phyloP scores from a whole-genome alignment of 148 eudicot genomes.

The Chenopodium album region DNA sequence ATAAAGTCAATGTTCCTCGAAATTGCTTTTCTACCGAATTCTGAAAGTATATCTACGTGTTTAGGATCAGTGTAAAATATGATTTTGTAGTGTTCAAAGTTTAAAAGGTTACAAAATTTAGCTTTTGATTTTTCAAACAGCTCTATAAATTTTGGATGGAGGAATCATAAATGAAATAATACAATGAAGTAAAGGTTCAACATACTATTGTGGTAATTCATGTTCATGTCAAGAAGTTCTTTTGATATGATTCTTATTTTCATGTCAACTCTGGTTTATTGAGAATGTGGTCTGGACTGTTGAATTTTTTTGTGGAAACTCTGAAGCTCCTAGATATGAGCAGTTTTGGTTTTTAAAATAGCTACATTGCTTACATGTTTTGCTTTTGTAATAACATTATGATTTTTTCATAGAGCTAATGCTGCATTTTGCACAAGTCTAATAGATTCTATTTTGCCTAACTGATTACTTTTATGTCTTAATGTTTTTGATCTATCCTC shows the following conservation, averaged over 20 bases:
- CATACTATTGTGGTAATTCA: background rate
- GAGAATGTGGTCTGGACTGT: background rate
- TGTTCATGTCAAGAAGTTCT: background rate
- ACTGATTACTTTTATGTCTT: background rate
- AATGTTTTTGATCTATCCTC: background rate
- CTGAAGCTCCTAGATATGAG: background rate
- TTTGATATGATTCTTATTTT: background rate
- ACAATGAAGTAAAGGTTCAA: background rate
- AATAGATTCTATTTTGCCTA: background rate
- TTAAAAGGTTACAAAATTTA: background rate
- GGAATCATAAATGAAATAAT: background rate
- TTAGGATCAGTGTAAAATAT: background rate
- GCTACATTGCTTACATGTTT: background rate
- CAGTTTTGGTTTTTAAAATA: background rate
- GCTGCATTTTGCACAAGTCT: background rate
- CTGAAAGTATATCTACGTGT: background rate
- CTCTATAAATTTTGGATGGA: background rate
- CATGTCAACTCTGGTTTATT: background rate
- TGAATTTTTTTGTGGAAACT: background rate
- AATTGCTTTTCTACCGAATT: background rate
- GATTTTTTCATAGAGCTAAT: background rate
- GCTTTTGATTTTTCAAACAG: background rate
- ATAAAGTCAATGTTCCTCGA: background rate
- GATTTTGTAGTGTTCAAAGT: background rate
- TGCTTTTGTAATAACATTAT: background rate